These are phyloP conservation scores for Dendrocalamus sinicus DNA, from an alignment of 176 grass and related monocot genomes.

Conservation along the genomic window DNA sequence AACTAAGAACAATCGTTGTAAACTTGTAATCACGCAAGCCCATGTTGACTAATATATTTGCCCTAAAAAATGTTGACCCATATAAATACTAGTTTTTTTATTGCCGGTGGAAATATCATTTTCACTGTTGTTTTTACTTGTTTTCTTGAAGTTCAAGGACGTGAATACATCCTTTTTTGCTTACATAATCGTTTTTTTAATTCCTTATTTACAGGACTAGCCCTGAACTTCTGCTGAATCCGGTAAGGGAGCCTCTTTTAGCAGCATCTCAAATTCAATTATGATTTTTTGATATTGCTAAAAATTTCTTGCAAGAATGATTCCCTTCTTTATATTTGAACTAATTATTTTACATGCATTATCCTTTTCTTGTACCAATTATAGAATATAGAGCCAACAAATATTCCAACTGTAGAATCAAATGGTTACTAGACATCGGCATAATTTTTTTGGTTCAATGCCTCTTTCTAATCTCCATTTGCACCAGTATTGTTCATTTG, in stretches of 20 bases:
- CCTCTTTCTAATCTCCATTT: neutral
- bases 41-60: neutral
- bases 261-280: constrained; percentile 30
- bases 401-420: neutral
- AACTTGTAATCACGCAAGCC: neutral
- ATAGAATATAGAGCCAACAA: neutral
- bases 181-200: constrained; percentile 46
- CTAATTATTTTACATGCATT: neutral
- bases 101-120: neutral
- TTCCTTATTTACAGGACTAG: constrained; percentile 69
- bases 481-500: neutral
- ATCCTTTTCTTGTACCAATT: neutral
- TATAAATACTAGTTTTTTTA: neutral
- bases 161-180: neutral
- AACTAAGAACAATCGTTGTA: neutral
- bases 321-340: neutral
- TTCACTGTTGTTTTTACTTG: neutral
- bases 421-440: neutral
- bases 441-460: neutral
- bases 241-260: constrained; percentile 53
- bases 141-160: neutral
- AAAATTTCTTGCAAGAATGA: neutral
- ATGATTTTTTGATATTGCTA: neutral
- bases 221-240: constrained; percentile 81
- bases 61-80: neutral